Evolutionary conservation across 2,329 filamentous ascomycete genomes (phyloP).

Genomic region (Paecilomyces fulvus): DNA sequence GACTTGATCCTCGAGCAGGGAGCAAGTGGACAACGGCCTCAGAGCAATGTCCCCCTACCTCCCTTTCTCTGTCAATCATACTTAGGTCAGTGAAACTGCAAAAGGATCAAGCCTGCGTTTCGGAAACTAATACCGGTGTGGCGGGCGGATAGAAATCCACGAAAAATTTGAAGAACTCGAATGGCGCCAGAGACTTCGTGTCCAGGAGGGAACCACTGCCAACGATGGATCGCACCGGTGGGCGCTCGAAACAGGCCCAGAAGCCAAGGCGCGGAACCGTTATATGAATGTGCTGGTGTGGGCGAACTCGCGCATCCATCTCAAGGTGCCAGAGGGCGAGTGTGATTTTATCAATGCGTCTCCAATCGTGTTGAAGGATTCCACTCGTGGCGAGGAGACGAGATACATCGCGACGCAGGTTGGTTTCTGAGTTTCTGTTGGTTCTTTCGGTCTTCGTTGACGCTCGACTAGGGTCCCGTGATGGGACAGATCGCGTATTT

Average conservation of each 20-base stretch:
- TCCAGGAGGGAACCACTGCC: conserved; percentile 38
- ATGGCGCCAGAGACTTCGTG: conserved; percentile 50
- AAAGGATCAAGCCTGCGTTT: neutral
- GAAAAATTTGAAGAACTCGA: conserved; percentile 54
- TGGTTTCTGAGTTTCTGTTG: conserved; percentile 9
- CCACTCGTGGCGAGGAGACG: conserved; percentile 36
- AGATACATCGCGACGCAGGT: conserved; percentile 85
- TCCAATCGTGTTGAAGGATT: conserved; percentile 52
- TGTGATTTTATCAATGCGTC: conserved; percentile 80
- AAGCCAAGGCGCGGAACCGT: conserved; percentile 61
- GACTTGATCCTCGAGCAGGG: conserved; percentile 16
- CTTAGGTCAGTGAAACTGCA: conserved; percentile 22
- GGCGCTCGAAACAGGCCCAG: conserved; percentile 50
- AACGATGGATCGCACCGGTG: conserved; percentile 46
- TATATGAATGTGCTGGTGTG: conserved; percentile 88
- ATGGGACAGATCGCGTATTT: conserved; percentile 66
- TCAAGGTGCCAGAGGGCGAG: conserved; percentile 65
- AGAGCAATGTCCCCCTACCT: conserved; percentile 25
- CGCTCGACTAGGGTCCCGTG: conserved; percentile 60
- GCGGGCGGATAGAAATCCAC: conserved; percentile 42
- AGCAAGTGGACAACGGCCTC: conserved; percentile 18
- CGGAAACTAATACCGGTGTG: conserved; percentile 2
- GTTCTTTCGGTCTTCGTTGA: neutral
- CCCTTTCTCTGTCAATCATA: conserved; percentile 31
- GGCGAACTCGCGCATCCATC: conserved; percentile 73